A percentile compares a stretch with the other conserved stretches of the same genome.
Evolutionary conservation across 257 asterid species (phyloP).

Genomic region (Nicotiana obtusifolia): DNA sequence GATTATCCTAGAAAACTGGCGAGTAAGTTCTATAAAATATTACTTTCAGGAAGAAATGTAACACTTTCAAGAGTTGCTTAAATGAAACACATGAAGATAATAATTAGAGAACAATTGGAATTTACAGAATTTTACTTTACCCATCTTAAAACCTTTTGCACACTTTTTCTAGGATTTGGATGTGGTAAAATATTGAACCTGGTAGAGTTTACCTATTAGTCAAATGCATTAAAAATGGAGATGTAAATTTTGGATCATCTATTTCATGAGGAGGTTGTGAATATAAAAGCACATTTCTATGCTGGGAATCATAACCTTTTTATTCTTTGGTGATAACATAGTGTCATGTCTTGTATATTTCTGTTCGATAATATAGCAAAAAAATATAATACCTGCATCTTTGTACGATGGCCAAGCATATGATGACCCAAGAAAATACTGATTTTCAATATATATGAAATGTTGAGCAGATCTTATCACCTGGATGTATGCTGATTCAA

Average conservation of each 20-base stretch:
- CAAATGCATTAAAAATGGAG: neutral
- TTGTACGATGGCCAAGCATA: constrained; percentile 87
- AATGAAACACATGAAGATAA: neutral
- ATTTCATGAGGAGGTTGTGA: neutral
- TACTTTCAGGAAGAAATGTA: neutral
- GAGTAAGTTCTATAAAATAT: neutral
- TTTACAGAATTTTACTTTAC: neutral
- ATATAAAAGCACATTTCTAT: neutral
- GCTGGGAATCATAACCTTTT: neutral
- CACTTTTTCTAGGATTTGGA: neutral
- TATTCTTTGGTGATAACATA: neutral
- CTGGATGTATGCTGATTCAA: constrained; percentile 78
- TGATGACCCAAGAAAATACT: constrained; percentile 89
- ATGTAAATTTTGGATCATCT: neutral
- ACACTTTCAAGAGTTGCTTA: neutral
- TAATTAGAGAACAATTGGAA: neutral
- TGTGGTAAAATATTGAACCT: neutral
- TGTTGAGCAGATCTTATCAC: constrained; percentile 88
- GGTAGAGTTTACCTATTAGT: neutral
- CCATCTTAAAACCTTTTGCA: neutral
- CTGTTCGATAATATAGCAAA: neutral
- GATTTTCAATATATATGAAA: constrained; percentile 83
- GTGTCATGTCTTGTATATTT: neutral
- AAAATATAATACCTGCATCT: constrained; percentile 58
- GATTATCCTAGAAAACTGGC: neutral